Conservation (phyloP, 805 yeast genomes). For the Sungouiella thailandica region DNA sequence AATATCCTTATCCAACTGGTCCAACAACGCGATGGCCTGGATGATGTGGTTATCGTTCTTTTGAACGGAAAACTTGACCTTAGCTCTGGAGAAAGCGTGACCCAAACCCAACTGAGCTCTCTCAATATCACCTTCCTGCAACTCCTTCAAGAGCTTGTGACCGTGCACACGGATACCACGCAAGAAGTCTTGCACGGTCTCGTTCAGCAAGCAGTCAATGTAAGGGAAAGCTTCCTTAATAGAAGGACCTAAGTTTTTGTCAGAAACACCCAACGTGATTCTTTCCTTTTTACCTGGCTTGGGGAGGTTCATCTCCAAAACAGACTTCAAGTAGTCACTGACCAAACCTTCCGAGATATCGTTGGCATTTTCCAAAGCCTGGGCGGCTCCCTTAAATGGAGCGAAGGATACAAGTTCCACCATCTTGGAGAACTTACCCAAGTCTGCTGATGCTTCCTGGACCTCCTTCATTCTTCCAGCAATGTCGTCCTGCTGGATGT, state of each 20-base stretch:
- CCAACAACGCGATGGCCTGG: conserved; percentile 96
- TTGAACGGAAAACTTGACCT: conserved; percentile 97
- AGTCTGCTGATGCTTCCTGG: conserved; percentile 82
- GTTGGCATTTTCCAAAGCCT: conserved; percentile 96
- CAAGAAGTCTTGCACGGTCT: conserved; percentile 88
- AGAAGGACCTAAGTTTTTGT: conserved; percentile 93
- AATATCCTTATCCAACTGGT: conserved; percentile 96
- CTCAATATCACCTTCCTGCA: conserved; percentile 93
- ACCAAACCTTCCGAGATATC: conserved; percentile 97
- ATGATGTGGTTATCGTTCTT: conserved; percentile 98
- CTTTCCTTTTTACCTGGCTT: conserved; percentile 63
- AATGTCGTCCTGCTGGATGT: conserved; percentile 88
- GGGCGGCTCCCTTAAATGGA: conserved; percentile 99
- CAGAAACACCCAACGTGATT: conserved; percentile 81
- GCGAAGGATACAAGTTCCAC: conserved; percentile 93
- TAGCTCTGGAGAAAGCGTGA: conserved; percentile 98
- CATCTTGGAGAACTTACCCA: conserved; percentile 83
- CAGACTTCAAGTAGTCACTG: conserved; percentile 83
- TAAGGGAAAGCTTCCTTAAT: conserved; percentile 86
- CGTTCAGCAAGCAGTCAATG: conserved; percentile 86
- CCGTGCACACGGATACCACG: conserved; percentile 95
- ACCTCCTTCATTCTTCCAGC: conserved; percentile 92
- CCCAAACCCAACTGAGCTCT: conserved; percentile 98
- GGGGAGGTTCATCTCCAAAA: conserved; percentile 89
- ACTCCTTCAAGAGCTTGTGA: conserved; percentile 80